Evolutionary conservation across 176 grass and related monocot genomes (phyloP).

Genomic region (Melocanna baccifera): DNA sequence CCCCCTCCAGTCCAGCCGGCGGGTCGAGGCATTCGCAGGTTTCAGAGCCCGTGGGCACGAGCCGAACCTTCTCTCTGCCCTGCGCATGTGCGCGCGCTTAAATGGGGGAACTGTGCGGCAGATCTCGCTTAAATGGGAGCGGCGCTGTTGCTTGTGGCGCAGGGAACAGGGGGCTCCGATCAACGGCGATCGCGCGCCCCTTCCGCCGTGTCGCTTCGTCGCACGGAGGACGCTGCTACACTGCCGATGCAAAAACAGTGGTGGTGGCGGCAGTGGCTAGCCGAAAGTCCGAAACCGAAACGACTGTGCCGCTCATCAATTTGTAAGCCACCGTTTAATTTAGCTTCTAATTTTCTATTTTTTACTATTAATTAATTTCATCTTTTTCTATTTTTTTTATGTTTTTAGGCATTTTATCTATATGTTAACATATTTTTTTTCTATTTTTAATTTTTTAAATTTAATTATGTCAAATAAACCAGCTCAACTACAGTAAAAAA

Average conservation of each 20-base stretch:
- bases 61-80: not conserved
- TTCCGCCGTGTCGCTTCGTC: not conserved
- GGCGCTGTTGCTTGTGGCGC: slow-evolving; percentile 35
- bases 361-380: too few relatives aligned
- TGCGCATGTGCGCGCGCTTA: slow-evolving; percentile 29
- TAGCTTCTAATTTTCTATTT: too few relatives aligned
- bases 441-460: too few relatives aligned
- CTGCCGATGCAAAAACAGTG: too few relatives aligned
- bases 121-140: slow-evolving; percentile 23
- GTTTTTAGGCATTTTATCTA: too few relatives aligned
- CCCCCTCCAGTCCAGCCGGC: not conserved
- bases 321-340: too few relatives aligned
- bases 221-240: too few relatives aligned
- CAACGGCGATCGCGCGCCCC: not conserved
- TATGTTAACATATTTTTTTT: too few relatives aligned
- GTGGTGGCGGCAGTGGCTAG: too few relatives aligned
- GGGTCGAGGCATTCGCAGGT: not conserved
- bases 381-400: too few relatives aligned
- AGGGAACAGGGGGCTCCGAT: slow-evolving; percentile 23
- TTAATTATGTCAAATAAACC: too few relatives aligned
- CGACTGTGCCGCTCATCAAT: not conserved
- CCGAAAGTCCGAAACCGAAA: not conserved
- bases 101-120: slow-evolving; percentile 13
- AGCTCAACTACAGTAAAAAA: too few relatives aligned
- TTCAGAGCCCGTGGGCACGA: not conserved